Evolutionary conservation across 345 rosid genomes (phyloP).

Genomic region (Excoecaria agallocha): DNA sequence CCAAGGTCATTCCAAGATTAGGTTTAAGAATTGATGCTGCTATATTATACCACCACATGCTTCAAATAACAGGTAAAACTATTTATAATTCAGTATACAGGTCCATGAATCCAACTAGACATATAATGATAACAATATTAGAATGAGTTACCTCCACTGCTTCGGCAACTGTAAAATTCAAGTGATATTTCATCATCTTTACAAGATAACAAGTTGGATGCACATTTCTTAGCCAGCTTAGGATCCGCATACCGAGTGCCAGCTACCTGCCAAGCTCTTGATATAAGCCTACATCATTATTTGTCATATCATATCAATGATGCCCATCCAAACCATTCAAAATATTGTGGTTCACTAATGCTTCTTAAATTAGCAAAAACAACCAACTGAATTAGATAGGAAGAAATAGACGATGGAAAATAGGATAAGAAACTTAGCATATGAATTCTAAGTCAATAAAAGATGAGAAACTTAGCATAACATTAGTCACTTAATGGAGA

Average conservation of each 20-base stretch:
- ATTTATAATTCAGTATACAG: background rate
- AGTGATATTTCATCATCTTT: conserved; percentile 35
- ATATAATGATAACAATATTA: background rate
- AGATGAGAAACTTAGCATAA: conserved; percentile 11
- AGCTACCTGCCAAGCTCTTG: conserved; percentile 80
- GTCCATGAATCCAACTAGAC: background rate
- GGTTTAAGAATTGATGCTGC: too few relatives aligned
- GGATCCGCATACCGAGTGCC: conserved; percentile 61
- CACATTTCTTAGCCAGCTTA: conserved; percentile 51
- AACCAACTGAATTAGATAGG: background rate
- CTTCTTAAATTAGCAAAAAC: background rate
- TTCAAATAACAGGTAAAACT: background rate
- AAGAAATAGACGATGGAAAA: background rate
- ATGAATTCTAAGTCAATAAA: background rate
- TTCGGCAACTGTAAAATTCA: conserved; percentile 64
- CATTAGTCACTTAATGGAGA: conserved; percentile 11
- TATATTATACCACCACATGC: too few relatives aligned
- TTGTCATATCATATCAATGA: conserved; percentile 11
- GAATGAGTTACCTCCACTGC: conserved; percentile 57
- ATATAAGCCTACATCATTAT: conserved; percentile 55
- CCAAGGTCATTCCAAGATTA: too few relatives aligned
- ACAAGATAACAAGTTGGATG: conserved; percentile 44
- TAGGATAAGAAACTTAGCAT: background rate
- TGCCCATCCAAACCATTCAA: conserved; percentile 5
- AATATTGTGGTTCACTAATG: background rate